These are phyloP conservation scores for Triticum timopheevii DNA, from an alignment of 176 grass and related monocot genomes.

Conservation along the genomic window DNA sequence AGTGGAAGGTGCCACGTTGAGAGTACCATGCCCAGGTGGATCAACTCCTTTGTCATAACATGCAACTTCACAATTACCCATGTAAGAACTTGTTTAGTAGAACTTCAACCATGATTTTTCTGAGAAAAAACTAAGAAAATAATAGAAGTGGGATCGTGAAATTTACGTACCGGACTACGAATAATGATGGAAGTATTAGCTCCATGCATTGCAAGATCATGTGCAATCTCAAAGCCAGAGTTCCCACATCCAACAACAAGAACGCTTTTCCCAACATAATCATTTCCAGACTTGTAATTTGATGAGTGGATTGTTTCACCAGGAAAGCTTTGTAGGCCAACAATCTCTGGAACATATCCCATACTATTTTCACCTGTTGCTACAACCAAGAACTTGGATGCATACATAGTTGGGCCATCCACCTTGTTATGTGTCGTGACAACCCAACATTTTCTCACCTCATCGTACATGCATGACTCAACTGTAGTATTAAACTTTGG, in stretches of 20 bases:
- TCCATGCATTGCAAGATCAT: constrained; percentile 54
- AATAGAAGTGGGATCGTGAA: not conserved
- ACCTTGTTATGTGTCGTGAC: constrained; percentile 18
- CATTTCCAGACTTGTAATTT: constrained; percentile 32
- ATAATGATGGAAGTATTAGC: constrained; percentile 48
- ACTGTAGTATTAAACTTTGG: constrained; percentile 33
- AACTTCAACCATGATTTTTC: not conserved
- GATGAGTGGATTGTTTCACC: constrained; percentile 59
- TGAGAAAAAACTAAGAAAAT: not conserved
- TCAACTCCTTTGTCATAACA: constrained; percentile 50
- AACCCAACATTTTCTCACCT: constrained; percentile 27
- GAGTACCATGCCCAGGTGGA: constrained; percentile 58
- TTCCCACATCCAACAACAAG: constrained; percentile 75
- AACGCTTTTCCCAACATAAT: constrained; percentile 31
- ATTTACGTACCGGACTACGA: constrained; percentile 38
- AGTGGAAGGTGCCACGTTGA: constrained; percentile 25
- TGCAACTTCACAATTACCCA: constrained; percentile 44
- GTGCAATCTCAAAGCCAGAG: constrained; percentile 77
- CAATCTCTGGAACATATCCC: constrained; percentile 27
- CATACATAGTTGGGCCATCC: constrained; percentile 11
- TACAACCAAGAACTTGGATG: constrained; percentile 51
- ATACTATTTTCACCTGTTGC: constrained; percentile 65
- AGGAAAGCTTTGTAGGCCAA: constrained; percentile 44
- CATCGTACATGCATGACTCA: constrained; percentile 40
- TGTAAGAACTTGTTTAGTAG: not conserved